Evolutionary conservation across 192 early-diverging fungal species (phyloP), one percentile per base, ranked within the genome.

Genomic region (Podila epigama): DNA sequence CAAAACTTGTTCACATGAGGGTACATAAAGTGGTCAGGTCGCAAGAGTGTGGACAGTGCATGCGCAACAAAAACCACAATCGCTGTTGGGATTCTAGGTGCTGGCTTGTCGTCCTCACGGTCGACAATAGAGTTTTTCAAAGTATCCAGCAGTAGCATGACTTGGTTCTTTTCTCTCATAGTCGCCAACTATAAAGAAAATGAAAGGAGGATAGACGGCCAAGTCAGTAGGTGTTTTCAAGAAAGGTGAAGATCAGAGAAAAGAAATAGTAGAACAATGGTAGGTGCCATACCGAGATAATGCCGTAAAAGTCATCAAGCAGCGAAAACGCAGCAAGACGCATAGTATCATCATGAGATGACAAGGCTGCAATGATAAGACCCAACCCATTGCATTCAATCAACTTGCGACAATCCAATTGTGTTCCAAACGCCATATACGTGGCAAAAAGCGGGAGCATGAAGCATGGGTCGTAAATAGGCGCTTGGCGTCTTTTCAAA

Each of bases 1-100:
- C 92, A 84, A 77, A 95, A 96, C 40, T 85, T 85, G 50, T 92
- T 90, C 48, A 96, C 81, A 32, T 87, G 71, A 22, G 92, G 87
- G 70, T 91, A 92, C 89, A 96, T 89, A 36, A 87, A 89, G 66
- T 89, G 85, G 15, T 89, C 92, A 6, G 94, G 93, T 54, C 86
- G 88, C 25, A 91, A 58, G 6, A 92, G 31, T 10, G 90, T 82
- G 27, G 82, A 69, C 6, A 94, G 52, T 0, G 87, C 75, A 58
- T 93, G 89, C 0, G 89, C 88, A 33, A 91, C 81, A 82, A 94
- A 94, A 4, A 88, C 48, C 2, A 89, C 83, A 28, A 93, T 85
- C 18, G 90, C 75, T 5, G 82, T 69, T 25, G 94, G 92, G 9
- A 95, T 75, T 22, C 91, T 70, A 40, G 87, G 91, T 22, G 85